A percentile compares a stretch with the other conserved stretches of the same genome.
These are phyloP conservation scores for Fusarium sp. DNA, from an alignment of 2,329 filamentous ascomycete genomes.

Conservation along the genomic window DNA sequence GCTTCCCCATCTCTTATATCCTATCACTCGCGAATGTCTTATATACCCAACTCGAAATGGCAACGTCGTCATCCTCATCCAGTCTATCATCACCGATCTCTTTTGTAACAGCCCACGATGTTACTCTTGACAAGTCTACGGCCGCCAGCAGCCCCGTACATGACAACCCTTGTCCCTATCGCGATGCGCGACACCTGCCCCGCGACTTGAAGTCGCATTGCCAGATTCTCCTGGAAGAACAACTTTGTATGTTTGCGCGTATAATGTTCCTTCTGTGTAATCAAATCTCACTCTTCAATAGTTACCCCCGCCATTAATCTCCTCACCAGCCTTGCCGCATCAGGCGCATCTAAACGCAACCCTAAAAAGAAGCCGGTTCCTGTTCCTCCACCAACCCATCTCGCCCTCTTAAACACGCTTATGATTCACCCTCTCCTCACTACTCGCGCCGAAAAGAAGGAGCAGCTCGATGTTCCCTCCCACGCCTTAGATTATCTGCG, in stretches of 20 bases:
- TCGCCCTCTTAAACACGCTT: conserved; percentile 84
- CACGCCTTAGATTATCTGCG: conserved; percentile 77
- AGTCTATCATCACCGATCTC: conserved; percentile 49
- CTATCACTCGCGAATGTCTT: conserved; percentile 25
- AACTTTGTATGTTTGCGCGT: conserved; percentile 65
- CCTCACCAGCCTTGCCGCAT: conserved; percentile 70
- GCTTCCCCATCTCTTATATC: background rate
- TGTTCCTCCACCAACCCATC: conserved; percentile 76
- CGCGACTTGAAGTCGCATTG: conserved; percentile 74
- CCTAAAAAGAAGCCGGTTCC: conserved; percentile 59
- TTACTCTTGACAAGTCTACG: conserved; percentile 47
- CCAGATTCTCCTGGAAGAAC: conserved; percentile 80
- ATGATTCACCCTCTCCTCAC: conserved; percentile 84
- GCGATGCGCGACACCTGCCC: conserved; percentile 66
- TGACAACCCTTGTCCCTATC: conserved; percentile 56
- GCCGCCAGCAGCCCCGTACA: conserved; percentile 52
- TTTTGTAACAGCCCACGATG: conserved; percentile 52
- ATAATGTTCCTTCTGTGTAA: background rate
- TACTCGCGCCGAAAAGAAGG: conserved; percentile 72
- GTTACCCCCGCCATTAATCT: conserved; percentile 67
- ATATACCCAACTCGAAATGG: conserved; percentile 36
- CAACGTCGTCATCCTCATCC: conserved; percentile 36
- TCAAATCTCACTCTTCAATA: conserved; percentile 21
- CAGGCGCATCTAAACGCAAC: conserved; percentile 56
- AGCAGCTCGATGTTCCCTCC: conserved; percentile 71